A percentile compares a stretch with the other conserved stretches of the same genome.
Conservation (phyloP, 1,139 yeast species). For the Kodamaea plutei region DNA sequence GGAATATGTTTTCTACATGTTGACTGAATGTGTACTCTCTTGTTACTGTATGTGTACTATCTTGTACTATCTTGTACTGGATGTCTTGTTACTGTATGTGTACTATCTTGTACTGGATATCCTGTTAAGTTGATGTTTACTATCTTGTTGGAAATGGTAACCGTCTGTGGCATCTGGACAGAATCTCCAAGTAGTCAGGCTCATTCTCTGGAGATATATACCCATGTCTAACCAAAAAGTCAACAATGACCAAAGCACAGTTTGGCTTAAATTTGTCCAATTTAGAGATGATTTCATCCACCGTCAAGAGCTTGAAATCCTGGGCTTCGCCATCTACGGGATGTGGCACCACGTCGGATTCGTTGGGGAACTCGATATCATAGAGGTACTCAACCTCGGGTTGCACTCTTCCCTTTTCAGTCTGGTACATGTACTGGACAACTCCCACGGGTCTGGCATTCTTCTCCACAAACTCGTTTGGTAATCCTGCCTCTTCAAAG, state of each 20-base stretch:
- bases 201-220: conserved; percentile 57
- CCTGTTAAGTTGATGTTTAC: too few species aligned
- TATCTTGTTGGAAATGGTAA: conserved; percentile 63
- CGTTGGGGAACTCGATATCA: conserved; percentile 58
- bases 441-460: conserved; percentile 57
- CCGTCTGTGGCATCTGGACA: conserved; percentile 57
- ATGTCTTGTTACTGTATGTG: too few species aligned
- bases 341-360: conserved; percentile 46
- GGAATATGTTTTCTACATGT: too few species aligned
- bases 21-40: too few species aligned
- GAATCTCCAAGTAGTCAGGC: conserved; percentile 56
- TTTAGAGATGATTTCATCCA: conserved; percentile 51
- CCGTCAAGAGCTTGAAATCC: conserved; percentile 57
- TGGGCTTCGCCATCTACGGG: conserved; percentile 89
- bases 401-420: conserved; percentile 58
- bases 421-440: conserved; percentile 59
- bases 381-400: conserved; percentile 85
- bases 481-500: conserved; percentile 85
- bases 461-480: conserved; percentile 42
- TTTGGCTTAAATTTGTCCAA: conserved; percentile 83
- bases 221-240: conserved; percentile 83
- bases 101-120: too few species aligned
- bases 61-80: too few species aligned
- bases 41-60: too few species aligned
- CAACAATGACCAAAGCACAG: conserved; percentile 75